A percentile compares a stretch with the other conserved stretches of the same genome.
Evolutionary conservation across 495 filamentous ascomycete genomes (phyloP).

Genomic region (Parathielavia appendiculata): DNA sequence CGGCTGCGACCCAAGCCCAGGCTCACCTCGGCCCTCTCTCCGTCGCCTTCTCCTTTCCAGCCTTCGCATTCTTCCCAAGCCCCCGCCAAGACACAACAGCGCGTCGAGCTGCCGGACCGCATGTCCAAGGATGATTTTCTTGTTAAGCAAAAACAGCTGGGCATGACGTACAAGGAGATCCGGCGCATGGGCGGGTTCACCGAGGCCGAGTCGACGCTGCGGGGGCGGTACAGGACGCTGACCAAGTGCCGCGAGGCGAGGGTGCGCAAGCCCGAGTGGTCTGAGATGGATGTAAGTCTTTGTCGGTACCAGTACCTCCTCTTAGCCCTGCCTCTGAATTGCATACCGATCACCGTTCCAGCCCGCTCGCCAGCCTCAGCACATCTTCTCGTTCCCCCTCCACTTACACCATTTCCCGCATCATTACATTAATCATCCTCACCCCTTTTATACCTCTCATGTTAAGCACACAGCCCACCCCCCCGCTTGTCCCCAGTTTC

Average conservation of each 20-base stretch:
- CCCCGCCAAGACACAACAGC: not conserved
- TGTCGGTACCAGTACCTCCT: constrained; percentile 1
- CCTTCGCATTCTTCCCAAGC: not conserved
- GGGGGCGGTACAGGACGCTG: constrained; percentile 71
- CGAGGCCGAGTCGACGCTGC: constrained; percentile 82
- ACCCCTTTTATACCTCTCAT: not conserved
- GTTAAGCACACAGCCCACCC: not conserved
- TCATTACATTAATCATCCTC: not conserved
- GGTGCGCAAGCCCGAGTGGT: constrained; percentile 76
- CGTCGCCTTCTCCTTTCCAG: not conserved
- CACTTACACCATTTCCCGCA: no score
- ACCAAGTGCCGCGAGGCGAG: constrained; percentile 71
- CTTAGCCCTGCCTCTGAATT: constrained; percentile 15
- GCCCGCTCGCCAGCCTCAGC: no score
- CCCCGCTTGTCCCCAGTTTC: not conserved
- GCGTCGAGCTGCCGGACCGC: constrained; percentile 17
- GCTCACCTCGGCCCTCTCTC: not conserved
- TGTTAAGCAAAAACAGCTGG: constrained; percentile 55
- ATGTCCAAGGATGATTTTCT: constrained; percentile 56
- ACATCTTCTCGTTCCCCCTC: no score
- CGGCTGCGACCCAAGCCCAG: constrained; percentile 1
- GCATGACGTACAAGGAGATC: constrained; percentile 78
- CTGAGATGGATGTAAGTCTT: constrained; percentile 64
- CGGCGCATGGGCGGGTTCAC: constrained; percentile 56
- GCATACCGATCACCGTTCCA: not conserved